Percentiles rank a stretch among this genome's conserved stretches.
These are phyloP conservation scores for Lophiotrema nucula DNA, from an alignment of 495 filamentous ascomycete species.

Conservation along the genomic window DNA sequence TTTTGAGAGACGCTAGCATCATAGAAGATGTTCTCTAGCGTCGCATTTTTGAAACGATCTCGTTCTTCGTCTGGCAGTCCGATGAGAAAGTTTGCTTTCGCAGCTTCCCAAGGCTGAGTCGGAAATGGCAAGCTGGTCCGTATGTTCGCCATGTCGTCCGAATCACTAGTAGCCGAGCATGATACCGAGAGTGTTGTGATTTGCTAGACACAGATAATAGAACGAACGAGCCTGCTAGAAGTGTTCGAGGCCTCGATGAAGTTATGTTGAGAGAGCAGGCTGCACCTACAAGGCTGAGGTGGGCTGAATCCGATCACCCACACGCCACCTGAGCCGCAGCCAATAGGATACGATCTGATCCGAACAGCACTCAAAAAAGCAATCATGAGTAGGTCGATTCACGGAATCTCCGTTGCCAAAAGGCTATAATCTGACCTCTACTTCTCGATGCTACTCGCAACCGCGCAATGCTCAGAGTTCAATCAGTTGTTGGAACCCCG, in stretches of 20 bases:
- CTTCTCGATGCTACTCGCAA: too few species aligned
- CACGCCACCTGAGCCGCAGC: background rate
- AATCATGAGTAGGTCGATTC: too few species aligned
- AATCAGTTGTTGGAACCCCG: background rate
- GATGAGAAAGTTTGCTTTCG: slow-evolving; percentile 10
- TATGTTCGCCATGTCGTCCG: slow-evolving; percentile 10
- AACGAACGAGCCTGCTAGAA: too few species aligned
- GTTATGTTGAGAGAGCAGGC: background rate
- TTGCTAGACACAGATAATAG: too few species aligned
- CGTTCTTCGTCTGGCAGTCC: slow-evolving; percentile 15
- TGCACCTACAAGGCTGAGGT: background rate
- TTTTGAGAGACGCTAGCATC: slow-evolving; percentile 39
- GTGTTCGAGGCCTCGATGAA: background rate
- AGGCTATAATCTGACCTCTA: too few species aligned
- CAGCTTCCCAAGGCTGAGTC: slow-evolving; percentile 18
- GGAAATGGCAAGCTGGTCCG: slow-evolving; percentile 10
- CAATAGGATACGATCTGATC: too few species aligned
- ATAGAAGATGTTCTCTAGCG: slow-evolving; percentile 39
- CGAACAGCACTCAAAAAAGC: too few species aligned
- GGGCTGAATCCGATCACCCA: background rate
- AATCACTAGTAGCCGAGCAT: too few species aligned
- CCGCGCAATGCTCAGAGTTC: background rate
- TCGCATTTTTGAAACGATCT: slow-evolving; percentile 16
- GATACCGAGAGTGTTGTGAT: too few species aligned
- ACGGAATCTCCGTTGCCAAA: too few species aligned